These are phyloP conservation scores for Brassica carinata DNA, from an alignment of 345 rosid genomes.

Conservation along the genomic window DNA sequence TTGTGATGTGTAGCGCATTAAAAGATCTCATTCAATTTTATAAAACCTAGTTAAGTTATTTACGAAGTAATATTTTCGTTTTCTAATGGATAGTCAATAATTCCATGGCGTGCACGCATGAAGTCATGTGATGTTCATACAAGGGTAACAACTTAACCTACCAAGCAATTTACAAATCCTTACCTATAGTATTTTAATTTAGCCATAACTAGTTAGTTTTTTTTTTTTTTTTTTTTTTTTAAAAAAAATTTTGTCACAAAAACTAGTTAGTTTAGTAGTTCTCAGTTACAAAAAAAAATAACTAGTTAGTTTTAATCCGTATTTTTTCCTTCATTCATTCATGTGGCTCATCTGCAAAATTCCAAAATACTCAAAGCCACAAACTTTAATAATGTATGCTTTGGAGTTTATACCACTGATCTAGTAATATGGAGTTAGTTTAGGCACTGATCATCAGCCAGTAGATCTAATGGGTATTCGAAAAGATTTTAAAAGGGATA, in stretches of 20 bases:
- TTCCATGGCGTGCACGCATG: conserved; percentile 21
- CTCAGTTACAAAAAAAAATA: too few relatives aligned
- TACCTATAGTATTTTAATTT: neutral
- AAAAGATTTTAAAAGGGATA: neutral
- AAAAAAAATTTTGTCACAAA: too few relatives aligned
- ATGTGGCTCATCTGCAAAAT: neutral
- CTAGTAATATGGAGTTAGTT: neutral
- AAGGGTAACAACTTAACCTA: conserved; percentile 13
- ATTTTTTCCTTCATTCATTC: neutral
- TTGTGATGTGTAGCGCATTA: conserved; percentile 25
- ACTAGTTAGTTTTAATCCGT: neutral
- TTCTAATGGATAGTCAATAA: neutral
- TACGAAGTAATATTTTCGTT: neutral
- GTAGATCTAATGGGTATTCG: neutral
- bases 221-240: too few relatives aligned
- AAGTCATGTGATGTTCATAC: conserved; percentile 22
- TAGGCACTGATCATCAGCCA: conserved; percentile 8
- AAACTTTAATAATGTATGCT: neutral
- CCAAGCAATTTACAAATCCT: neutral
- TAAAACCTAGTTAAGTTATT: neutral
- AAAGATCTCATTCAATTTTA: conserved; percentile 8
- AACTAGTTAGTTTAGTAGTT: too few relatives aligned
- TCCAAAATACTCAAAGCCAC: neutral
- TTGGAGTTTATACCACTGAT: neutral
- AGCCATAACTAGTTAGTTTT: neutral